These are phyloP conservation scores for Termitomyces sp. DNA, from an alignment of 768 basidiomycete species.

Conservation along the genomic window DNA sequence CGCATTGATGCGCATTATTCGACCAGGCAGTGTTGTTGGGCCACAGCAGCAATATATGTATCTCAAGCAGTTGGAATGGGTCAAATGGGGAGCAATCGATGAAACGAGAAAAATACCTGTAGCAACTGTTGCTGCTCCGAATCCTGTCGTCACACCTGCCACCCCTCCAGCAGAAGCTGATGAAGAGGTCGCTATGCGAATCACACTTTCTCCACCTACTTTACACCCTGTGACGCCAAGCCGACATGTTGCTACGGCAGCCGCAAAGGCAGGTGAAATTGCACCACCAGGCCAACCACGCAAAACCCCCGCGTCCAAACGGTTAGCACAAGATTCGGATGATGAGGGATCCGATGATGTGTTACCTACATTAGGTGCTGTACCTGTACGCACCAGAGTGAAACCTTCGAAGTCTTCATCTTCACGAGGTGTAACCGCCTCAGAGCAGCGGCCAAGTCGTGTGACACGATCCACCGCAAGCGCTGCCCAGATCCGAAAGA, in stretches of 20 bases:
- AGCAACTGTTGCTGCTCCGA: constrained; percentile 31
- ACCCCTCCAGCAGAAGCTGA: constrained; percentile 80
- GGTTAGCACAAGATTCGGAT: constrained; percentile 63
- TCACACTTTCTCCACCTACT: constrained; percentile 34
- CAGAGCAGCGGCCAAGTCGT: constrained; percentile 71
- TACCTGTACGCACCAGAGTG: constrained; percentile 38
- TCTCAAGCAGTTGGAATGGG: constrained; percentile 91
- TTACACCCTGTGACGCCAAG: constrained; percentile 78
- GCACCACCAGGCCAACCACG: constrained; percentile 80
- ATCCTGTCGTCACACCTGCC: constrained; percentile 63
- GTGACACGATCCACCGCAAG: constrained; percentile 70
- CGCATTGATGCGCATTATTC: constrained; percentile 96
- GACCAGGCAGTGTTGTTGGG: constrained; percentile 91
- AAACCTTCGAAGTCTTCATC: constrained; percentile 37
- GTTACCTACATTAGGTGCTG: constrained; percentile 58
- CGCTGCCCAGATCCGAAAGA: constrained; percentile 51
- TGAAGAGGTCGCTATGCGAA: constrained; percentile 53
- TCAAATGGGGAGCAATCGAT: constrained; percentile 88
- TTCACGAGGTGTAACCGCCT: constrained; percentile 51
- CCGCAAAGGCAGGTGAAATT: constrained; percentile 68
- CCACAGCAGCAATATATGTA: constrained; percentile 96
- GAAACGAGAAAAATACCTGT: constrained; percentile 58
- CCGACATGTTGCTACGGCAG: constrained; percentile 66
- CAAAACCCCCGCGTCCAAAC: constrained; percentile 83
- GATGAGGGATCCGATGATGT: constrained; percentile 64